Base-by-base conservation (phyloP, 768 basidiomycete species). In the Clathrus columnatus region DNA sequence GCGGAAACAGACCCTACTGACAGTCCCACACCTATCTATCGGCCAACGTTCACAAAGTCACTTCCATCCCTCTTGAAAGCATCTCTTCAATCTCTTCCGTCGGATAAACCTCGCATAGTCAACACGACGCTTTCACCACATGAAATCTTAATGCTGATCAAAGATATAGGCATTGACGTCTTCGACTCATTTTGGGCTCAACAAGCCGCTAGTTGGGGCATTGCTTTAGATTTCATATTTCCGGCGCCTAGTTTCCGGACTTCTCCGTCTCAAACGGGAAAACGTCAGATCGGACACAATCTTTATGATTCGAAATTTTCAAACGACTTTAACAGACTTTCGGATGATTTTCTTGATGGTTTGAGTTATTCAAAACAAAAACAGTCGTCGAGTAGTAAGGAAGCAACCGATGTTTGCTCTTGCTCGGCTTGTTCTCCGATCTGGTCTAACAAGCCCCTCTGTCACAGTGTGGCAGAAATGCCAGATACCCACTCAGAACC, bases 221-320 rank as follows among this genome's bases (percentile, higher is more conserved):
- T 92, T 16, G 87, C 84, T 0, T 71, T 94, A 6, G 91, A 92
- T 62, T 91, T 93, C 64, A 64, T 62, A 3, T 92, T 94, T 65
- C 90, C 87, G 0, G 74, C 62, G 6, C 54, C 56, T 10, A 23
- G 30, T 0, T n/a, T 67, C 6, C 61, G 62, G 20, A n/a, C n/a
- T 36, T 2, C 1, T n/a, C n/a, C n/a, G n/a, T 32, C 14, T 27
- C 14, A 51, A 27, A 27, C 59, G 21, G 68, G 66, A 16, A 73
- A 67, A 60, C 60, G 59, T 7, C 74, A 80, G 43, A 61, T 91
- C 7, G 91, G 88, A 0, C 82, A 87, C 60, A 91, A 91, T 59
- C 65, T 94, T 3, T 93, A 87, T 61, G 72, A 80, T 45, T 44
- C 63, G 4, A 45, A 55, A 1, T 90, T 88, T 58, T 72, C 78